These are phyloP conservation scores for Coemansia aciculifera DNA, from an alignment of 192 early-diverging fungal species.

Conservation along the genomic window DNA sequence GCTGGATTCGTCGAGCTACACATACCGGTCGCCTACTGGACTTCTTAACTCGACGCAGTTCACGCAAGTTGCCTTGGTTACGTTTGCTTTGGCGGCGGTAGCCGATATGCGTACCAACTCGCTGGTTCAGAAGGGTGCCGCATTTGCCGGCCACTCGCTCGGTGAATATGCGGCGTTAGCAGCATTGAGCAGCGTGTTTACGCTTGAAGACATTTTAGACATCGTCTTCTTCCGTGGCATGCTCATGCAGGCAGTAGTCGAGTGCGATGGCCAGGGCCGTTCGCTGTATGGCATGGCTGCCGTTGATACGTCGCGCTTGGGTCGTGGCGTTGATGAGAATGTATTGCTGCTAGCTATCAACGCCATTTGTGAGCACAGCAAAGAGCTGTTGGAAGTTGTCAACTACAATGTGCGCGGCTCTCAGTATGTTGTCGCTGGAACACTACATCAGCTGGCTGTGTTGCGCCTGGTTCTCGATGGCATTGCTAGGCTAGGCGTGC, in stretches of 20 bases:
- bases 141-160: conserved; percentile 92
- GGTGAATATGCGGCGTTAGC: conserved; percentile 90
- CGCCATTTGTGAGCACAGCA: conserved; percentile 72
- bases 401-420: conserved; percentile 95
- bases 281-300: conserved; percentile 95
- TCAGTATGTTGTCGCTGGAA: conserved; percentile 92
- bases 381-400: conserved; percentile 84
- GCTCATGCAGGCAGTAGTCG: conserved; percentile 94
- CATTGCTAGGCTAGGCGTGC: conserved; percentile 64
- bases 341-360: conserved; percentile 65
- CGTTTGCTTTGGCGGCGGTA: conserved; percentile 86
- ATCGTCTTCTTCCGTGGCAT: conserved; percentile 93
- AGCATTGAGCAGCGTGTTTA: conserved; percentile 69
- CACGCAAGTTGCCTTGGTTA: conserved; percentile 81
- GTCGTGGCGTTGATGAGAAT: conserved; percentile 68
- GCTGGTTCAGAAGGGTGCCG: conserved; percentile 71
- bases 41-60: conserved; percentile 92
- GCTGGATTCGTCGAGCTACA: conserved; percentile 69
- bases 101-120: conserved; percentile 86
- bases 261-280: conserved; percentile 71
- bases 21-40: conserved; percentile 75
- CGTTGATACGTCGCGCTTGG: conserved; percentile 85
- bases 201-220: conserved; percentile 79
- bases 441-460: conserved; percentile 74
- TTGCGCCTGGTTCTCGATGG: conserved; percentile 83